A percentile compares a stretch with the other conserved stretches of the same genome.
Evolutionary conservation across 2,329 filamentous ascomycete species (phyloP).

Genomic region (Cryphonectria carpinicola): DNA sequence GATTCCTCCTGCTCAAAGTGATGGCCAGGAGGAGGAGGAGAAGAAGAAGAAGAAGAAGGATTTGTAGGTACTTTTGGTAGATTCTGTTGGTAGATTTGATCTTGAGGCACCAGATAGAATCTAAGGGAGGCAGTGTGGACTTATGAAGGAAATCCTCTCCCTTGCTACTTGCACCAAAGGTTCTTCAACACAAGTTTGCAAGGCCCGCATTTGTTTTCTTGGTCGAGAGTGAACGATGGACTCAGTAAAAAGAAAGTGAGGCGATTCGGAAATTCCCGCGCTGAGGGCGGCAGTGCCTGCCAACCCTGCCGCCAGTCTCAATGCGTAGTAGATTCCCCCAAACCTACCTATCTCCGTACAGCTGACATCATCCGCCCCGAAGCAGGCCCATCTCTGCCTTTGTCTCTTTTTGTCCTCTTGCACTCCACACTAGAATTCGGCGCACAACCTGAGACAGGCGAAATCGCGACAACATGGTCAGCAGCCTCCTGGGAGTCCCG

Average conservation of each 20-base stretch:
- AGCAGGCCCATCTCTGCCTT: slow-evolving; percentile 1
- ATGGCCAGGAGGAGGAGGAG: not conserved
- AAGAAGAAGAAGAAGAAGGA: not conserved
- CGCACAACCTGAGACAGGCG: not conserved
- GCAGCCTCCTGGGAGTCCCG: not conserved
- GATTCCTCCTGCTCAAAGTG: not conserved
- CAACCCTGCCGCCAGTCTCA: not conserved
- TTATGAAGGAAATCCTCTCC: not conserved
- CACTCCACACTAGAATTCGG: not conserved
- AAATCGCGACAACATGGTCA: slow-evolving; percentile 23
- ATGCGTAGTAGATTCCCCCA: not conserved
- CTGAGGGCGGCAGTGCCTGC: not conserved
- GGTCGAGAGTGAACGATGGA: not conserved
- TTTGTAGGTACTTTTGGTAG: not conserved
- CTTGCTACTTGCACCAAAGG: not conserved
- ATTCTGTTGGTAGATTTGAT: not conserved
- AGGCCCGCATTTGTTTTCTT: not conserved
- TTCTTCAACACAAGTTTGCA: not conserved
- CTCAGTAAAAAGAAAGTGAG: not conserved
- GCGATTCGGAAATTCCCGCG: slow-evolving; percentile 6
- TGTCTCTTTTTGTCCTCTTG: not conserved
- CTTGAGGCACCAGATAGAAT: not conserved
- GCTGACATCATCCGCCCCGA: slow-evolving; percentile 10
- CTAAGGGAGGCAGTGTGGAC: not conserved
- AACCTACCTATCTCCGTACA: not conserved